phyloP scores from a whole-genome alignment of 2,329 filamentous ascomycete species.

The Cladosporium phlei region DNA sequence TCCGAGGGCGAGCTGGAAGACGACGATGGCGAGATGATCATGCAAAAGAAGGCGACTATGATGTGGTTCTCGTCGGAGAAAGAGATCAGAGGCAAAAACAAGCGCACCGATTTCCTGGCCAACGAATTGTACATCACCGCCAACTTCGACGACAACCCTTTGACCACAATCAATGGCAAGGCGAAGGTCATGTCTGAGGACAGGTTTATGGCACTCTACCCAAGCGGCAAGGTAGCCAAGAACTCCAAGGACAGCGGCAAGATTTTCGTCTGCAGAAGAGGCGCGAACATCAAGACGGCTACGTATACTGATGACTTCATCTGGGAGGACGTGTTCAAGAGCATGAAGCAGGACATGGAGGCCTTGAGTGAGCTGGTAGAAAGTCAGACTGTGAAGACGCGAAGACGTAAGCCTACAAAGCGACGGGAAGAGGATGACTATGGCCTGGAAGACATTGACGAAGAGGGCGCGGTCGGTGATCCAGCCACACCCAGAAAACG shows the following conservation, averaged over 20 bases:
- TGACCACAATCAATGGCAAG: slow-evolving; percentile 86
- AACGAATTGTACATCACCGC: slow-evolving; percentile 92
- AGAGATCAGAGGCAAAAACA: slow-evolving; percentile 82
- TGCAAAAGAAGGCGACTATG: slow-evolving; percentile 73
- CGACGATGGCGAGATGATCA: slow-evolving; percentile 46
- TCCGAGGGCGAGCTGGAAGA: slow-evolving; percentile 63
- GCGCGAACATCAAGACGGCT: slow-evolving; percentile 81
- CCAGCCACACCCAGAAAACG: slow-evolving; percentile 45
- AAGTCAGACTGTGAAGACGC: slow-evolving; percentile 66
- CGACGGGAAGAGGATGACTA: slow-evolving; percentile 42
- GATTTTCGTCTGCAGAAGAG: slow-evolving; percentile 82
- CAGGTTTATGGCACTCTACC: slow-evolving; percentile 64
- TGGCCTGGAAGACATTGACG: slow-evolving; percentile 36
- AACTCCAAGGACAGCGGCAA: slow-evolving; percentile 73
- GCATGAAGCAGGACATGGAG: slow-evolving; percentile 58
- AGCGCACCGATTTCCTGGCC: slow-evolving; percentile 68
- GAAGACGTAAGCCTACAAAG: slow-evolving; percentile 42
- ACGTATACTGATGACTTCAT: slow-evolving; percentile 88
- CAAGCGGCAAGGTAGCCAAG: slow-evolving; percentile 68
- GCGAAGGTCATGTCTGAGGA: slow-evolving; percentile 72
- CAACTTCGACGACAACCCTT: slow-evolving; percentile 78
- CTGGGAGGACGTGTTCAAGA: slow-evolving; percentile 80
- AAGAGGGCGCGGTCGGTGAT: slow-evolving; percentile 32
- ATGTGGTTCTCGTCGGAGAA: slow-evolving; percentile 95
- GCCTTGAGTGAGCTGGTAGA: slow-evolving; percentile 63